Evolutionary conservation across 2,329 filamentous ascomycete species (phyloP).

Genomic region (Magnaporthiopsis incrustans): DNA sequence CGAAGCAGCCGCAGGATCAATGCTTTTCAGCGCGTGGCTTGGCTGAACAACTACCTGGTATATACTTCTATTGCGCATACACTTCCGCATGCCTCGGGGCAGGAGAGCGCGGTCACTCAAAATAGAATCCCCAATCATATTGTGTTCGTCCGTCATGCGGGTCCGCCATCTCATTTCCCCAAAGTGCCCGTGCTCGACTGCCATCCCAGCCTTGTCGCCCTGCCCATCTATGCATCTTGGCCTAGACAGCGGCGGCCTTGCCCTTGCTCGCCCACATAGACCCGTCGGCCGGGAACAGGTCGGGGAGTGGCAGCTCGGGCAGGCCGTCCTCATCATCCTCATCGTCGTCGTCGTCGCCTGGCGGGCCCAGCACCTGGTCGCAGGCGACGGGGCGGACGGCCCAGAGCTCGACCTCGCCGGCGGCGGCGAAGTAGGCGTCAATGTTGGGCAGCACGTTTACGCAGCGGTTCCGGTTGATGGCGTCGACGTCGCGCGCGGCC

Average conservation of each 20-base stretch:
- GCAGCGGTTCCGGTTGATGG: slow-evolving; percentile 3
- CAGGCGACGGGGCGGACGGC: neutral
- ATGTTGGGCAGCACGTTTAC: slow-evolving; percentile 5
- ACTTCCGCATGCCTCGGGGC: neutral
- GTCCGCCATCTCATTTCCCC: neutral
- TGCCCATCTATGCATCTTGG: neutral
- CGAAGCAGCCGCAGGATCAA: no score
- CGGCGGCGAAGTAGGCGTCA: slow-evolving; percentile 3
- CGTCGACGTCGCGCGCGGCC: neutral
- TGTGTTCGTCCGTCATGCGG: neutral
- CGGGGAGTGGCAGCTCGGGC: neutral
- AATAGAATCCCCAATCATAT: neutral
- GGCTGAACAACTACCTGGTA: neutral
- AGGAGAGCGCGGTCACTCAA: neutral
- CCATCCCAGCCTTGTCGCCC: neutral
- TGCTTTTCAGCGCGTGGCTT: neutral
- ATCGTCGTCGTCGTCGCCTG: neutral
- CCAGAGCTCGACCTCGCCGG: neutral
- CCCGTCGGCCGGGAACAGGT: neutral
- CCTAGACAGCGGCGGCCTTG: neutral
- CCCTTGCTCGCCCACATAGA: neutral
- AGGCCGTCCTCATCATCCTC: neutral
- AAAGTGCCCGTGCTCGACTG: neutral
- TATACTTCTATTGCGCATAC: neutral
- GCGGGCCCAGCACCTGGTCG: neutral